Base-by-base conservation (phyloP, 2,329 filamentous ascomycete genomes). In the Aspergillus pseudoglaucus region DNA sequence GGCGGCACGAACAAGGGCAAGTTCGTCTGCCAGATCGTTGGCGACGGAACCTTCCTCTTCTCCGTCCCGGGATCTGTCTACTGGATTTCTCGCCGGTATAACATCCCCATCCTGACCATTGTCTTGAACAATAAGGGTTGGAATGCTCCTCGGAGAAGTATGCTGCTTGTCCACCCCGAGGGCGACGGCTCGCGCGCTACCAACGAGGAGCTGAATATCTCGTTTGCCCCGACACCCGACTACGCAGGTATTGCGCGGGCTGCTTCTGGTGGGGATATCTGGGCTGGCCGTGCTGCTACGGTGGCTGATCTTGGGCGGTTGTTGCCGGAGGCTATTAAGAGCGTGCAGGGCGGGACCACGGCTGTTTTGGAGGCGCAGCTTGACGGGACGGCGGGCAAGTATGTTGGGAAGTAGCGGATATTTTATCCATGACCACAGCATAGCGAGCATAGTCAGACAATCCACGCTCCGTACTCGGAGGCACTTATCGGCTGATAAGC, bases 81-180 rank as follows among this genome's bases (percentile, higher is more conserved):
- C 63, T 86, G 83, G 83, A 84, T 87, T 44, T 74, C 79, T 0
- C 74, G 81, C 52, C 74, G 81, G 18, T 87, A 87, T 63, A 75
- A 78, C 6, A 84, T 86, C 46, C 82, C 83, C 0, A 71, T 85
- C 10, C 65, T 87, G 32, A 84, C 81, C 0, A 81, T 87, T 39
- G 80, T 86, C 9, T 64, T 87, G 44, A 86, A 86, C 60, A 87
- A 87, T 59, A 80, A 84, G 65, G 82, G 83, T 40, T 87, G 83
- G 83, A 84, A 87, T 57, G 83, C 83, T 0, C 83, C 83, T 0
- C 70, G 77, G 4, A 72, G 73, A 47, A 82, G 77, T 14, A 72
- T 86, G 60, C 65, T 84, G 17, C 74, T 86, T 9, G 83, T 86
- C 1, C 83, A 87, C 58, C 83, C 83, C 0, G 69, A 82, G 33